These are phyloP conservation scores for Candida sp. DNA, from an alignment of 1,139 yeast species.

Conservation along the genomic window DNA sequence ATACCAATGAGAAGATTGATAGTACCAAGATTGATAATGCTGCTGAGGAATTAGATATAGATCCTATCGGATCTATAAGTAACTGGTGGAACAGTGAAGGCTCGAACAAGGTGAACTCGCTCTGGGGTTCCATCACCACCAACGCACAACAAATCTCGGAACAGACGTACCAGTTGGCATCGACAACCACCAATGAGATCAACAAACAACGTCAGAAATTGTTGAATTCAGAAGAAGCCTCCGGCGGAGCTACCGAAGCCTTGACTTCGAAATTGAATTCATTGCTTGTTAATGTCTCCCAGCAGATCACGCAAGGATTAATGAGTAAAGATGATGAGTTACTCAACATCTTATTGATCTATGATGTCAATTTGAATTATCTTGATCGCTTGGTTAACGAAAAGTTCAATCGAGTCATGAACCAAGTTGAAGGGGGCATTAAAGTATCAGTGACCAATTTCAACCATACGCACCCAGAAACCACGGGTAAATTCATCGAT, in stretches of 20 bases:
- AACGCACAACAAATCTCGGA: slow-evolving; percentile 42
- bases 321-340: slow-evolving; percentile 67
- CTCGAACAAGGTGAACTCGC: slow-evolving; percentile 64
- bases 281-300: slow-evolving; percentile 35
- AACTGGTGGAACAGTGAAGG: slow-evolving; percentile 89
- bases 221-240: slow-evolving; percentile 22
- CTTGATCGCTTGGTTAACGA: slow-evolving; percentile 62
- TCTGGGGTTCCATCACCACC: slow-evolving; percentile 59
- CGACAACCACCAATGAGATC: slow-evolving; percentile 40
- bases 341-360: slow-evolving; percentile 52
- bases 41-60: slow-evolving; percentile 32
- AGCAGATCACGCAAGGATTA: slow-evolving; percentile 54
- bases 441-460: slow-evolving; percentile 53
- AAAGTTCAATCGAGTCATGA: slow-evolving; percentile 80
- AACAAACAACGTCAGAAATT: slow-evolving; percentile 41
- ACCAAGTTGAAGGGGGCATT: slow-evolving; percentile 90
- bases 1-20: background rate
- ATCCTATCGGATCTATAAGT: slow-evolving; percentile 68
- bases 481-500: slow-evolving; percentile 27
- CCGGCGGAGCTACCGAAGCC: slow-evolving; percentile 12
- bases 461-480: slow-evolving; percentile 25
- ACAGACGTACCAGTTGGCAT: slow-evolving; percentile 42
- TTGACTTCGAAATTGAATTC: slow-evolving; percentile 33
- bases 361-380: slow-evolving; percentile 75
- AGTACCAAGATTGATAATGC: background rate